A percentile compares a stretch with the other conserved stretches of the same genome.
phyloP scores from a whole-genome alignment of 148 eudicot species.

The Camellia japonica region DNA sequence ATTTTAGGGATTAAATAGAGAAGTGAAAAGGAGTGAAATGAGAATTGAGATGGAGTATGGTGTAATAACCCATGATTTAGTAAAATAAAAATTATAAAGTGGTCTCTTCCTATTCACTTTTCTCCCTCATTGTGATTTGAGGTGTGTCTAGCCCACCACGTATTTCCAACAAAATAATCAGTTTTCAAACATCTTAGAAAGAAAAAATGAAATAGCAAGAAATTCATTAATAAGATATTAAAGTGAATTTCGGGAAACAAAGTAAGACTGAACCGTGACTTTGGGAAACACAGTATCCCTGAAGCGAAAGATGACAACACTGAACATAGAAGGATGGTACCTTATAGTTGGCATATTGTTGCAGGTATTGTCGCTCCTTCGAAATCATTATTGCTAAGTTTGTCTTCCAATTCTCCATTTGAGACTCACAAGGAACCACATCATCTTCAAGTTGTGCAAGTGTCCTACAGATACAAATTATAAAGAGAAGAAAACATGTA shows the following conservation, averaged over 20 bases:
- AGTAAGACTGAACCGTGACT: neutral
- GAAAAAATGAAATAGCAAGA: too few species aligned
- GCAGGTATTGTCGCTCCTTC: conserved; percentile 86
- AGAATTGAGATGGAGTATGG: too few species aligned
- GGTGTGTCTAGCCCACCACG: too few species aligned
- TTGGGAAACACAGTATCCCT: neutral
- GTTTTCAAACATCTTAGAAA: too few species aligned
- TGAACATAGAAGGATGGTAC: conserved; percentile 27
- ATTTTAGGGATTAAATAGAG: too few species aligned
- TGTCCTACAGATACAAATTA: conserved; percentile 42
- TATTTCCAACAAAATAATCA: too few species aligned
- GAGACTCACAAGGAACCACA: conserved; percentile 81
- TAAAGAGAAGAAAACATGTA: neutral
- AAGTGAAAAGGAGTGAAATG: too few species aligned
- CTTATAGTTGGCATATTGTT: conserved; percentile 82
- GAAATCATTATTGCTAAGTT: conserved; percentile 77
- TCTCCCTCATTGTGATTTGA: too few species aligned
- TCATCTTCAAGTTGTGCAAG: conserved; percentile 93
- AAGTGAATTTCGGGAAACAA: neutral
- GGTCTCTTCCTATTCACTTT: too few species aligned
- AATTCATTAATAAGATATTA: too few species aligned
- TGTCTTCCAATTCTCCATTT: conserved; percentile 83
- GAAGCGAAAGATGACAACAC: neutral
- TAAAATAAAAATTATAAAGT: too few species aligned
- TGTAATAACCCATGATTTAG: too few species aligned